Evolutionary conservation across 2,329 filamentous ascomycete genomes (phyloP).

Genomic region (Ambrosiella xylebori): DNA sequence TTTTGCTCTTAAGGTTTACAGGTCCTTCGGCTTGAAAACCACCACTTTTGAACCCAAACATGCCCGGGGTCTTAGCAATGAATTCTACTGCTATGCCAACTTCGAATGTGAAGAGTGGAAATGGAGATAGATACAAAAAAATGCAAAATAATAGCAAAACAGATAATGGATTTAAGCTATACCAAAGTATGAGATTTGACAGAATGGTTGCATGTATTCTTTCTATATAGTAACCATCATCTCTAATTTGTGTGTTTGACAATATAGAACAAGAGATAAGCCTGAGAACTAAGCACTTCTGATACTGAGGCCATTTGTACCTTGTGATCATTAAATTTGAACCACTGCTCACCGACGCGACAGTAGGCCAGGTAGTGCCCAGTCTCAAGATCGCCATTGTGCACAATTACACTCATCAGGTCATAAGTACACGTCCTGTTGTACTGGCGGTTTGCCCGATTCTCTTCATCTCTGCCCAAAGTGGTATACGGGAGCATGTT

Average conservation of each 20-base stretch:
- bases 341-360: constrained; percentile 73
- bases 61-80: constrained; percentile 58
- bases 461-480: constrained; percentile 35
- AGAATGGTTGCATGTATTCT: neutral
- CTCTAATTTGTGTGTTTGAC: constrained; percentile 34
- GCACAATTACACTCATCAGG: constrained; percentile 75
- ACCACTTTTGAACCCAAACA: constrained; percentile 55
- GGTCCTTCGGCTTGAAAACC: constrained; percentile 39
- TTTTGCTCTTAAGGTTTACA: constrained; percentile 50
- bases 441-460: constrained; percentile 34
- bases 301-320: constrained; percentile 70
- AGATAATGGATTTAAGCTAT: constrained; percentile 6
- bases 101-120: constrained; percentile 45
- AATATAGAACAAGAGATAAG: constrained; percentile 82
- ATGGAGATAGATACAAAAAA: constrained; percentile 19
- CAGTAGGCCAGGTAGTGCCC: constrained; percentile 89
- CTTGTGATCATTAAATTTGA: constrained; percentile 87
- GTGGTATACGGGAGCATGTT: constrained; percentile 87
- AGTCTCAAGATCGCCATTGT: constrained; percentile 82
- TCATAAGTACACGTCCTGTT: constrained; percentile 63
- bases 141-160: constrained; percentile 2
- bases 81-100: constrained; percentile 66
- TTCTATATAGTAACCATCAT: neutral
- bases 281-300: constrained; percentile 70
- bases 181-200: neutral